Evolutionary conservation across 352 stramenopile species (phyloP).

Genomic region (Phytophthora quininea): DNA sequence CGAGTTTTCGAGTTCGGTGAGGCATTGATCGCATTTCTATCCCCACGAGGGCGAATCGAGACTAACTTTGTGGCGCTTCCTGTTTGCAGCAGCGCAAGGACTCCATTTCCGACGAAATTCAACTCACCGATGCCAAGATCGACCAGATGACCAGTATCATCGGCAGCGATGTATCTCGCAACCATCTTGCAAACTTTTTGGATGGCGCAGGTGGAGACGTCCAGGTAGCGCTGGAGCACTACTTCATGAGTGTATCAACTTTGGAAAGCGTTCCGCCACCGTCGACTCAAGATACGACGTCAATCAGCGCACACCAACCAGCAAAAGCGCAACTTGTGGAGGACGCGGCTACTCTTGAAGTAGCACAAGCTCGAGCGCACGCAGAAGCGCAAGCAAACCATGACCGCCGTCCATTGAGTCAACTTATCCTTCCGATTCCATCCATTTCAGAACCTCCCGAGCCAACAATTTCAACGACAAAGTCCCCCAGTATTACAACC

Average conservation of each 20-base stretch:
- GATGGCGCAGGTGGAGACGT: slow-evolving; percentile 84
- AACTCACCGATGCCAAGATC: slow-evolving; percentile 73
- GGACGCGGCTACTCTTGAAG: slow-evolving; percentile 24
- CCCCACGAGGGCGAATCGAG: no score
- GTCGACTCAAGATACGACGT: slow-evolving; percentile 6
- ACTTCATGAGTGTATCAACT: slow-evolving; percentile 85
- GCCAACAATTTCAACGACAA: slow-evolving; percentile 18
- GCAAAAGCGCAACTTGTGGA: slow-evolving; percentile 14
- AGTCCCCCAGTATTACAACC: slow-evolving; percentile 16
- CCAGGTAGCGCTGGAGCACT: slow-evolving; percentile 87
- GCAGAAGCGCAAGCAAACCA: slow-evolving; percentile 47
- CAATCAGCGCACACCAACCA: slow-evolving; percentile 10
- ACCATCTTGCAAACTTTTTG: slow-evolving; percentile 73
- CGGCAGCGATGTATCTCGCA: slow-evolving; percentile 70
- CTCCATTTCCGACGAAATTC: slow-evolving; percentile 75
- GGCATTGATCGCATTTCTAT: no score
- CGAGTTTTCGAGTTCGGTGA: slow-evolving; percentile 38
- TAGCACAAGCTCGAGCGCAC: slow-evolving; percentile 42
- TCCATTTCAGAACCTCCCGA: slow-evolving; percentile 42
- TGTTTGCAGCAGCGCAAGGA: slow-evolving; percentile 38
- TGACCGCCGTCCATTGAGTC: slow-evolving; percentile 56
- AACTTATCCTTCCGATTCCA: slow-evolving; percentile 76
- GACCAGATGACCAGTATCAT: slow-evolving; percentile 89
- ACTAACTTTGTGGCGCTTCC: neutral
- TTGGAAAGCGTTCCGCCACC: slow-evolving; percentile 21